phyloP scores from a whole-genome alignment of 805 yeast species.

The Diddensiella transvaalensis region DNA sequence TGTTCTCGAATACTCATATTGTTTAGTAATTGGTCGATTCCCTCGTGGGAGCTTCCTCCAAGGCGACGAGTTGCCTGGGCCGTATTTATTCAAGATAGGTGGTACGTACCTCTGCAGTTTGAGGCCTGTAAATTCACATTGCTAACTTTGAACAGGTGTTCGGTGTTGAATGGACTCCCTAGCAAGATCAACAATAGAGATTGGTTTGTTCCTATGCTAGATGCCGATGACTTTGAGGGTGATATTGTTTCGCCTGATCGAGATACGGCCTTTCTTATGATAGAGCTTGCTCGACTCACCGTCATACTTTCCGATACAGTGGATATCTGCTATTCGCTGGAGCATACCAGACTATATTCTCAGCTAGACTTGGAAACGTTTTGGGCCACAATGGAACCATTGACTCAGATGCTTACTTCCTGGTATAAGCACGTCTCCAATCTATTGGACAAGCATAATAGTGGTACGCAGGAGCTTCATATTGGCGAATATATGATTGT shows the following conservation, averaged over 20 bases:
- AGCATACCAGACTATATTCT: slow-evolving; percentile 2
- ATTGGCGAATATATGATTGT: neutral
- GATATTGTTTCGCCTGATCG: slow-evolving; percentile 3
- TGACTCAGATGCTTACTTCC: neutral
- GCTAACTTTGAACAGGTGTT: slow-evolving; percentile 3
- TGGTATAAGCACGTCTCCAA: neutral
- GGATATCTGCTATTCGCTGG: slow-evolving; percentile 6
- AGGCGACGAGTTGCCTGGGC: slow-evolving; percentile 31
- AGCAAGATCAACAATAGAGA: slow-evolving; percentile 25
- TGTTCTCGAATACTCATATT: neutral
- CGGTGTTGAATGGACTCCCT: slow-evolving; percentile 26
- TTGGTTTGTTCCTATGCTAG: slow-evolving; percentile 27
- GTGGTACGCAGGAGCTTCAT: neutral
- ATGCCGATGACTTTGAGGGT: slow-evolving; percentile 24
- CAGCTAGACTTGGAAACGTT: slow-evolving; percentile 2
- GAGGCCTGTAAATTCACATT: too few species aligned
- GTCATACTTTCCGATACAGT: slow-evolving; percentile 8
- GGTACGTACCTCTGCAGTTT: slow-evolving; percentile 19
- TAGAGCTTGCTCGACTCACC: slow-evolving; percentile 4
- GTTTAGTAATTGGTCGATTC: slow-evolving; percentile 25
- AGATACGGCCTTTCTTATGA: slow-evolving; percentile 5
- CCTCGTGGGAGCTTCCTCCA: slow-evolving; percentile 29
- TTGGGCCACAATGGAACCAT: neutral
- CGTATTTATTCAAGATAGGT: slow-evolving; percentile 26
- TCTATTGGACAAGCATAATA: neutral